These are phyloP conservation scores for Fraxinus platypoda DNA, from an alignment of 305 asterid genomes.

Conservation along the genomic window DNA sequence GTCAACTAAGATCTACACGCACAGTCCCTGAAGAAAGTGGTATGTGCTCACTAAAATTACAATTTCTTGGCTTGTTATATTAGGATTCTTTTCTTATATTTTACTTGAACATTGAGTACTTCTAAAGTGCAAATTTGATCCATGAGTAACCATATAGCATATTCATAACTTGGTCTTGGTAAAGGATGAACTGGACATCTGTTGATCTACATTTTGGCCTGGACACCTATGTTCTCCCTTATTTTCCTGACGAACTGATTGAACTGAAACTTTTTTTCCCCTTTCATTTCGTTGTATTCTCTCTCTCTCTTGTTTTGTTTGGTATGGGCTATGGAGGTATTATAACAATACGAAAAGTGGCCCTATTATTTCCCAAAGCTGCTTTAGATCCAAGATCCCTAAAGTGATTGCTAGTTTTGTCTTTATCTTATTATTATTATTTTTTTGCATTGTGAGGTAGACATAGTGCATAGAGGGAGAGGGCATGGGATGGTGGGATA, in stretches of 20 bases:
- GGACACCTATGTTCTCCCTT: not conserved
- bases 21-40: constrained; percentile 48
- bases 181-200: not conserved
- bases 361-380: not conserved
- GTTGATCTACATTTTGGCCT: not conserved
- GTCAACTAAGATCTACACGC: constrained; percentile 36
- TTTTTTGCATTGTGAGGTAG: not conserved
- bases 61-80: constrained; percentile 10
- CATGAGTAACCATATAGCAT: not conserved
- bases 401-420: not conserved
- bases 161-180: not conserved
- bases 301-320: not conserved
- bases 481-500: not conserved
- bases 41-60: constrained; percentile 29
- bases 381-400: not conserved
- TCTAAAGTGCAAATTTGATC: not conserved
- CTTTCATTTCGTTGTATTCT: not conserved
- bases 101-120: constrained; percentile 2
- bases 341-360: not conserved
- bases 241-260: not conserved
- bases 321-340: not conserved
- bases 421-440: not conserved
- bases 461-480: not conserved
- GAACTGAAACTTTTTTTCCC: not conserved
- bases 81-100: not conserved